Evolutionary conservation across 768 basidiomycete genomes (phyloP).

Genomic region (Boletus pseudo-olivaceus): DNA sequence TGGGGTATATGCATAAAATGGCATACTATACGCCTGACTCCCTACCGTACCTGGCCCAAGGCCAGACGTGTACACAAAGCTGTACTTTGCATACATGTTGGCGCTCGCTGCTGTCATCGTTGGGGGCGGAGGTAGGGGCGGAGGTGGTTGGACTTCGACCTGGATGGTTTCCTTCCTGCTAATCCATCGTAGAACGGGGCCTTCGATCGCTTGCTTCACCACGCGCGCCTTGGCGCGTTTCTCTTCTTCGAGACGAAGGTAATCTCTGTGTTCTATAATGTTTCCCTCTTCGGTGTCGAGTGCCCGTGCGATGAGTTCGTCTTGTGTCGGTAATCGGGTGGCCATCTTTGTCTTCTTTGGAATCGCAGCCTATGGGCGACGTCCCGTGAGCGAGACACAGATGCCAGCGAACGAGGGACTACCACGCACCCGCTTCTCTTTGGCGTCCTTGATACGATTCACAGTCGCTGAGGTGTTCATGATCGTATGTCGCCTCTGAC

Average conservation of each 20-base stretch:
- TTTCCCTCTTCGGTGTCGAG: conserved; percentile 88
- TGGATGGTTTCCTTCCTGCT: conserved; percentile 60
- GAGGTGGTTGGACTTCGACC: conserved; percentile 30
- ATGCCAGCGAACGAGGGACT: neutral
- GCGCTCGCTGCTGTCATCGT: conserved; percentile 2
- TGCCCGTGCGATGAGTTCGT: conserved; percentile 78
- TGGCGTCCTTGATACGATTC: conserved; percentile 58
- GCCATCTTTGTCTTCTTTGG: conserved; percentile 60
- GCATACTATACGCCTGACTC: conserved; percentile 21
- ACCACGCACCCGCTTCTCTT: conserved; percentile 53
- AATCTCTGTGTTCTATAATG: conserved; percentile 71
- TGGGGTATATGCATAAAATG: conserved; percentile 27
- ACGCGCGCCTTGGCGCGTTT: conserved; percentile 64
- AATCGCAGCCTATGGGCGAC: conserved; percentile 43
- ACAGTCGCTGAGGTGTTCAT: conserved; percentile 67
- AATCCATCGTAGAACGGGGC: conserved; percentile 69
- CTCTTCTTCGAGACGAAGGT: conserved; percentile 77
- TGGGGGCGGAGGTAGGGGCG: conserved; percentile 29
- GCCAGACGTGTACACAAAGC: conserved; percentile 15
- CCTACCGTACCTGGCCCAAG: conserved; percentile 3
- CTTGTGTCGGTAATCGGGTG: conserved; percentile 62
- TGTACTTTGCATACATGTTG: conserved; percentile 13
- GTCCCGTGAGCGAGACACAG: neutral
- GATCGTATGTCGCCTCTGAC: conserved; percentile 66
- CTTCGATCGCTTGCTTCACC: conserved; percentile 57